Conservation (phyloP, 495 filamentous ascomycete genomes). For the Penicillium egyptiacum region DNA sequence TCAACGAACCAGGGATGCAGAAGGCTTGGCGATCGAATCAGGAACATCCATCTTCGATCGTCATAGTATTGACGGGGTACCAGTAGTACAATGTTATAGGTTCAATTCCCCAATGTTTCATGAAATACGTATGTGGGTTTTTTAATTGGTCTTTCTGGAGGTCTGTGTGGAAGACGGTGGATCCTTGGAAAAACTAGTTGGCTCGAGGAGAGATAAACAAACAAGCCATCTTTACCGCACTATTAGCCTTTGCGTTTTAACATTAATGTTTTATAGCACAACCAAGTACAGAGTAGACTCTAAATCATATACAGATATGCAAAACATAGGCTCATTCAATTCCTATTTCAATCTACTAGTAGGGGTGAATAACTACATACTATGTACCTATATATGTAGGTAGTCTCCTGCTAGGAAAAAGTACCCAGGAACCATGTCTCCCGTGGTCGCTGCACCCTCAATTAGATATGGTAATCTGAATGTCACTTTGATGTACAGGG, state of each 20-base stretch:
- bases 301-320: too few species aligned
- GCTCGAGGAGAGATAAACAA: neutral
- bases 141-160: neutral
- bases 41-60: neutral
- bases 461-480: neutral
- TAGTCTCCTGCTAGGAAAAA: neutral
- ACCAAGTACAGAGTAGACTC: too few species aligned
- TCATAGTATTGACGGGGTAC: neutral
- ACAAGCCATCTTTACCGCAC: neutral
- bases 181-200: neutral
- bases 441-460: neutral
- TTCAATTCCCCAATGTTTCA: neutral
- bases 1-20: conserved; percentile 8
- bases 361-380: too few species aligned
- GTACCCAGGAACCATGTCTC: neutral
- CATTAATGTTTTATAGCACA: too few species aligned
- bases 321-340: too few species aligned
- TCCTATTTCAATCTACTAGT: too few species aligned
- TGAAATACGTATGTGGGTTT: neutral
- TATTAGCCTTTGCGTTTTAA: neutral
- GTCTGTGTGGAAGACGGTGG: neutral
- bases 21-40: conserved; percentile 24
- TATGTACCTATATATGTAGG: neutral
- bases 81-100: neutral
- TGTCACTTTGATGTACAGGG: neutral